Conservation (phyloP, 306 rosid species). For the Dryas drummondii region DNA sequence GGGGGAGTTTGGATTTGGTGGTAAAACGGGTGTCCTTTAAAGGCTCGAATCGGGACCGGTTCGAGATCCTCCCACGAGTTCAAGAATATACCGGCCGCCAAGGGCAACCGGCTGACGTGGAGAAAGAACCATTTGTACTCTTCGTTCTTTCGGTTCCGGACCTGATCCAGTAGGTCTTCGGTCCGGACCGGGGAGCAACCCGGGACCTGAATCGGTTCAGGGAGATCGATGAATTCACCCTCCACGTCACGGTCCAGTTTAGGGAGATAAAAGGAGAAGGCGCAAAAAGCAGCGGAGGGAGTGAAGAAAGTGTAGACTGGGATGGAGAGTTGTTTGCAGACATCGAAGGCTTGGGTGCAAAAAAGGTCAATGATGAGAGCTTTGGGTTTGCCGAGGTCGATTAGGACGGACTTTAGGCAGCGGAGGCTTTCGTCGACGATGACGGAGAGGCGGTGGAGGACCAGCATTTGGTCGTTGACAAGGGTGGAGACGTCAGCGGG, state of each 20-base stretch:
- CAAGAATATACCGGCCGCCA: slow-evolving; percentile 33
- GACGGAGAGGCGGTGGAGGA: slow-evolving; percentile 25
- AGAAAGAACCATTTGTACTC: slow-evolving; percentile 40
- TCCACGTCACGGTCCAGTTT: slow-evolving; percentile 43
- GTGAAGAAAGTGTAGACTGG: slow-evolving; percentile 41
- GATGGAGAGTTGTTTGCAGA: slow-evolving; percentile 27
- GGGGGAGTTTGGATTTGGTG: slow-evolving; percentile 24
- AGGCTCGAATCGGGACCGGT: slow-evolving; percentile 28
- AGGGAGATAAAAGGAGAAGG: slow-evolving; percentile 39
- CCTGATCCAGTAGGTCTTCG: slow-evolving; percentile 43
- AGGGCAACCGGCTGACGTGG: slow-evolving; percentile 30
- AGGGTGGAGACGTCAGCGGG: slow-evolving; percentile 17
- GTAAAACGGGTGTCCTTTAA: slow-evolving; percentile 37
- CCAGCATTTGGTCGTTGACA: not conserved
- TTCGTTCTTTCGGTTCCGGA: slow-evolving; percentile 31
- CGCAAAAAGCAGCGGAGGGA: slow-evolving; percentile 31
- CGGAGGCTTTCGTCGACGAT: slow-evolving; percentile 27
- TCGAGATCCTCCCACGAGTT: slow-evolving; percentile 53
- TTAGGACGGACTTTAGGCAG: slow-evolving; percentile 25
- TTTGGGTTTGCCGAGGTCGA: slow-evolving; percentile 18
- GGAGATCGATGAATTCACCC: slow-evolving; percentile 49
- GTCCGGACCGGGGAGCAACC: slow-evolving; percentile 37
- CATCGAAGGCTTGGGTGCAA: slow-evolving; percentile 47
- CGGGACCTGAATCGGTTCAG: slow-evolving; percentile 37
- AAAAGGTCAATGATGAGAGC: slow-evolving; percentile 44